Evolutionary conservation across 805 yeast genomes (phyloP).

Genomic region (Ogataea saltuana): DNA sequence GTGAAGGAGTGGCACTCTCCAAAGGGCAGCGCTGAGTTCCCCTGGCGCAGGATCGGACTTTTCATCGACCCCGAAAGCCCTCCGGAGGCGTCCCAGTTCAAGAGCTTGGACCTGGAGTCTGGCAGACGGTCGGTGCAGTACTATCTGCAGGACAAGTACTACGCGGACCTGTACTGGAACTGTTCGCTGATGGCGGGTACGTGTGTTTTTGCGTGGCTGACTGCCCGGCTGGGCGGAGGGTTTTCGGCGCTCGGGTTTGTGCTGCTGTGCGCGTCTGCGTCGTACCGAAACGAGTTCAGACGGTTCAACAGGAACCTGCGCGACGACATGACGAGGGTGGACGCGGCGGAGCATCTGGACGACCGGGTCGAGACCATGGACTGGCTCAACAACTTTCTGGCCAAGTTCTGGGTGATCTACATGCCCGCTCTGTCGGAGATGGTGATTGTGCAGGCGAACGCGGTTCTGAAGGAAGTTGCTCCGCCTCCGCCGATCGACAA

Average conservation of each 20-base stretch:
- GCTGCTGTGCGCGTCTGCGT: slow-evolving; percentile 60
- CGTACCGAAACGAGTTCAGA: slow-evolving; percentile 71
- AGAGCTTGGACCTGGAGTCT: slow-evolving; percentile 17
- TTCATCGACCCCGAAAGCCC: slow-evolving; percentile 32
- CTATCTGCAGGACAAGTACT: slow-evolving; percentile 67
- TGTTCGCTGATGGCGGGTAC: slow-evolving; percentile 63
- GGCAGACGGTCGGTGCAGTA: slow-evolving; percentile 44
- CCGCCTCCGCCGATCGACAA: slow-evolving; percentile 85
- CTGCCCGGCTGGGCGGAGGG: slow-evolving; percentile 65
- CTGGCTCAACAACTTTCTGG: slow-evolving; percentile 76
- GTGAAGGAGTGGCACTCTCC: slow-evolving; percentile 15
- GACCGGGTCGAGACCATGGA: slow-evolving; percentile 70
- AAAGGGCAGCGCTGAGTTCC: slow-evolving; percentile 27
- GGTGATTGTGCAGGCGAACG: slow-evolving; percentile 71
- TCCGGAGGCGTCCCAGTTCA: slow-evolving; percentile 21
- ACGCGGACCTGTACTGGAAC: slow-evolving; percentile 74
- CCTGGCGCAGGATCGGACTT: slow-evolving; percentile 39
- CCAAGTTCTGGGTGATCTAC: slow-evolving; percentile 83
- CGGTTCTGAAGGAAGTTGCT: slow-evolving; percentile 64
- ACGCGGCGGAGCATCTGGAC: slow-evolving; percentile 64
- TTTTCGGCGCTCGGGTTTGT: slow-evolving; percentile 62
- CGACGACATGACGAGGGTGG: slow-evolving; percentile 71
- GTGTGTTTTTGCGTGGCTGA: slow-evolving; percentile 69
- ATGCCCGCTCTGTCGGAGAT: slow-evolving; percentile 83
- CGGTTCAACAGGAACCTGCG: slow-evolving; percentile 72